These are phyloP conservation scores for Clitocybe nebularis DNA, from an alignment of 1,284 basidiomycete species.

Conservation along the genomic window DNA sequence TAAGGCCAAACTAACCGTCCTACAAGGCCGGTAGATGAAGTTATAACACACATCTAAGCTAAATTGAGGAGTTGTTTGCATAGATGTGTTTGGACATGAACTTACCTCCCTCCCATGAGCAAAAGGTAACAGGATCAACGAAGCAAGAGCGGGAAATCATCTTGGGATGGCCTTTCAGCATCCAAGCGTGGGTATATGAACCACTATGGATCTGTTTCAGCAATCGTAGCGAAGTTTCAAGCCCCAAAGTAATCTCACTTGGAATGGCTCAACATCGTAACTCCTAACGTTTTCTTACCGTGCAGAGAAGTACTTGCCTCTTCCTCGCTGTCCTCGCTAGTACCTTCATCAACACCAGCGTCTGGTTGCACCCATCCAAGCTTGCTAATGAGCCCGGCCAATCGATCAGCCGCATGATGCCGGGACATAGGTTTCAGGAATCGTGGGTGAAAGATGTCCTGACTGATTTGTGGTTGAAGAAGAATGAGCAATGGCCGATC, in stretches of 20 bases:
- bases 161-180: constrained; percentile 74
- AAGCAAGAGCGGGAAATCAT: constrained; percentile 77
- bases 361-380: constrained; percentile 59
- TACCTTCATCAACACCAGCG: constrained; percentile 15
- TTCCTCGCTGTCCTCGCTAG: constrained; percentile 21
- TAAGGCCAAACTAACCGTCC: constrained; percentile 41
- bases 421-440: constrained; percentile 71
- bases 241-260: constrained; percentile 50
- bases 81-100: constrained; percentile 8
- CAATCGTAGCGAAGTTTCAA: neutral
- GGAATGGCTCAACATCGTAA: constrained; percentile 83
- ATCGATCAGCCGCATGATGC: constrained; percentile 52
- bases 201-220: constrained; percentile 40
- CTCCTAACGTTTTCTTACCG: constrained; percentile 37
- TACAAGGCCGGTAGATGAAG: constrained; percentile 72
- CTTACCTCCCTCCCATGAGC: constrained; percentile 85
- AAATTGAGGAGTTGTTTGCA: constrained; percentile 9
- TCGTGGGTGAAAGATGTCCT: constrained; percentile 73
- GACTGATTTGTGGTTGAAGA: constrained; percentile 82
- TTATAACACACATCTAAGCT: constrained; percentile 81
- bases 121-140: constrained; percentile 86
- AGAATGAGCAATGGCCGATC: constrained; percentile 77
- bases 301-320: constrained; percentile 17
- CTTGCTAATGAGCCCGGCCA: constrained; percentile 56
- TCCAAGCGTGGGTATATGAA: constrained; percentile 77